phyloP scores from a whole-genome alignment of 78 protist species.

The Acrasis kona region DNA sequence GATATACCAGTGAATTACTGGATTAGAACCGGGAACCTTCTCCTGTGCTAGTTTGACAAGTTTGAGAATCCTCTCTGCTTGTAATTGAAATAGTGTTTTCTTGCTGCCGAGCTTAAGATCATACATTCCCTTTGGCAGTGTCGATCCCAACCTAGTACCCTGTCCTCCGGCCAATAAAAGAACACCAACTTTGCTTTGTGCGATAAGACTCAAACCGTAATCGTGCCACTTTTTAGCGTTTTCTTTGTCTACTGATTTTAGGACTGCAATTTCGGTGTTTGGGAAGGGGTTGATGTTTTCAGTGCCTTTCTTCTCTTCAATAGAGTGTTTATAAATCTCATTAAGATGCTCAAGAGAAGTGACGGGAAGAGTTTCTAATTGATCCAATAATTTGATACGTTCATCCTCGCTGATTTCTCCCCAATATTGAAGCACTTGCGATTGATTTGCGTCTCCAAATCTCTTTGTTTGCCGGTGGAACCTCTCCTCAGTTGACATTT shows the following conservation, averaged over 20 bases:
- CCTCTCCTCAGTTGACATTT: background rate
- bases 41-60: constrained; percentile 46
- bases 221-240: background rate
- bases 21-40: background rate
- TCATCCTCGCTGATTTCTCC: background rate
- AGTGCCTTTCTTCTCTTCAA: background rate
- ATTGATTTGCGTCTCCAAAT: background rate
- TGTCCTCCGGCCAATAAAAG: background rate
- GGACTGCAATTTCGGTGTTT: too few species aligned
- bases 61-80: constrained; percentile 68
- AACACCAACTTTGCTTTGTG: background rate
- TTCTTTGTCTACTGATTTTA: background rate
- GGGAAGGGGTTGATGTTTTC: background rate
- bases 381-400: background rate
- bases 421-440: background rate
- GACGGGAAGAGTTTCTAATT: background rate
- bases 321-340: background rate
- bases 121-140: constrained; percentile 85
- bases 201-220: background rate
- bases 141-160: constrained; percentile 78
- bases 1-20: constrained; percentile 58
- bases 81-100: constrained; percentile 85
- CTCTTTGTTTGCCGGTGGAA: background rate
- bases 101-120: constrained; percentile 78
- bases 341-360: background rate